A percentile compares a stretch with the other conserved stretches of the same genome.
Evolutionary conservation across 805 yeast genomes (phyloP).

Genomic region (Nakazawaea molendinolei): DNA sequence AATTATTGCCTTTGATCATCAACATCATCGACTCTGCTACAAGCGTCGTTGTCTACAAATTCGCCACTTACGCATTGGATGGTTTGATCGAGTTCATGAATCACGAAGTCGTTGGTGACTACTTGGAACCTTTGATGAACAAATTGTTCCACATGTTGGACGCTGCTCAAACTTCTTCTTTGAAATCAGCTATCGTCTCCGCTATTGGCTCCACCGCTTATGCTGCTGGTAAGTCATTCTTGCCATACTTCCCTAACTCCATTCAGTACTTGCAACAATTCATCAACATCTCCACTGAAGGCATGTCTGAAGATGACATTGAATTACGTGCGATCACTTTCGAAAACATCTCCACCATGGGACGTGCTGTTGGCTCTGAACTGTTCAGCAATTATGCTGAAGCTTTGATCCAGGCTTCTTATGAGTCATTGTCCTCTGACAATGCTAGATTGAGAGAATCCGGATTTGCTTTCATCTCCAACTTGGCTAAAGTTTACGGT

Average conservation of each 20-base stretch:
- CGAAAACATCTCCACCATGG: constrained; percentile 92
- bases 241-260: constrained; percentile 80
- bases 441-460: constrained; percentile 88
- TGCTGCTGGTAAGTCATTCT: constrained; percentile 84
- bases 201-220: constrained; percentile 97
- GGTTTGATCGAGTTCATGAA: constrained; percentile 88
- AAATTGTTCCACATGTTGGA: constrained; percentile 80
- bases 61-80: constrained; percentile 88
- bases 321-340: constrained; percentile 89
- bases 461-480: constrained; percentile 87
- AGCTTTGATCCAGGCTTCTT: constrained; percentile 84
- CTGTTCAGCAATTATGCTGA: constrained; percentile 80
- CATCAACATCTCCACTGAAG: constrained; percentile 63
- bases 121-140: constrained; percentile 85
- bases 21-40: constrained; percentile 81
- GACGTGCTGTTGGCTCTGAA: constrained; percentile 92
- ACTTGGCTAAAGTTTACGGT: constrained; percentile 92
- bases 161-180: constrained; percentile 64
- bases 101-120: constrained; percentile 71
- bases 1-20: constrained; percentile 80
- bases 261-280: constrained; percentile 78
- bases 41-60: constrained; percentile 76
- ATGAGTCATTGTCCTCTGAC: constrained; percentile 67
- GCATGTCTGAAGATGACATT: constrained; percentile 80
- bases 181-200: constrained; percentile 78